Base-by-base conservation (phyloP, 768 basidiomycete species). In the Chalciporus chontae region DNA sequence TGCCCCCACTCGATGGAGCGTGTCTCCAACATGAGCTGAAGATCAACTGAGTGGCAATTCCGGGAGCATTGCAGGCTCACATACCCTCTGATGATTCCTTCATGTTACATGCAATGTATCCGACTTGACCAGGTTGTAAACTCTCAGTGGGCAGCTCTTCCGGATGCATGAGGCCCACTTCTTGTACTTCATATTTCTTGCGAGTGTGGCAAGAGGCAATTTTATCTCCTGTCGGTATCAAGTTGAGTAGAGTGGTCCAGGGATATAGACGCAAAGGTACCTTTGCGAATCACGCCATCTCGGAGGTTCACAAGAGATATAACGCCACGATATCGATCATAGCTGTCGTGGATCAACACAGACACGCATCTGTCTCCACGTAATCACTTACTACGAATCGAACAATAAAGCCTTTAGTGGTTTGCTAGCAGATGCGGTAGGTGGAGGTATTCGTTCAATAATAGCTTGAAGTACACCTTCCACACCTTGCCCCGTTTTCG, bases 101-200 rank as follows among this genome's bases (percentile, higher is more conserved):
- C 95, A 99, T 98, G 63, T 94, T 95, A 68, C 95, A 98, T 1
- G 92, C 88, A 49, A 91, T 78, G 61, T 83, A 94, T 14, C 91
- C 90, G 15, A 93, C 91, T 69, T 93, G 90, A 6, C 90, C 90
- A 31, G 87, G 79, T 48, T 77, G 76, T 40, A 93, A 70, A 47
- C 74, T 76, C 10, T 71, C 72, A 0, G 85, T 87, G 11, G 88
- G 77, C n/a, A 84, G 73, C 66, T 95, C 91, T 61, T 91, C 88
- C 4, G 95, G 94, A 64, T 94, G 76, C 78, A 95, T 83, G 47
- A 95, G 79, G 13, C 94, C 95, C 26, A 96, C 69, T 57, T 94
- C 91, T 19, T 83, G 81, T 15, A 97, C 79, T 53, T 96, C 91
- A 66, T 96, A 97, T 58, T 83, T 84, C 65, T 91, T 94, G 43